phyloP scores from a whole-genome alignment of 164 flowering plant genomes.

The Amborella trichopoda region DNA sequence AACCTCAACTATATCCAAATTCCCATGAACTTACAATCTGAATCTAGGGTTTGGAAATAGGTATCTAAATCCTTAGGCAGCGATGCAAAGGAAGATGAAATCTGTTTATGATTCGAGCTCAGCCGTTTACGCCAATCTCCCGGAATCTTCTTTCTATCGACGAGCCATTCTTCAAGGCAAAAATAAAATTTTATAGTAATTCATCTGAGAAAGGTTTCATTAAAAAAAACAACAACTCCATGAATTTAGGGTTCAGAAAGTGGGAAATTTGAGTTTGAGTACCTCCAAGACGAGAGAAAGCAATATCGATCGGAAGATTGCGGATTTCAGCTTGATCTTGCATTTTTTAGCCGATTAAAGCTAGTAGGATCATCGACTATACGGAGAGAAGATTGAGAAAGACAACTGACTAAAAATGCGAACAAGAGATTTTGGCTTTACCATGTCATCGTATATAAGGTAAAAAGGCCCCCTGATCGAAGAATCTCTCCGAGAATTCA shows the following conservation, averaged over 20 bases:
- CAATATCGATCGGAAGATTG: constrained; percentile 82
- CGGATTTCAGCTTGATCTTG: constrained; percentile 45
- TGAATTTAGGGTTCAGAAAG: background rate
- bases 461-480: too few relatives aligned
- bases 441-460: too few relatives aligned
- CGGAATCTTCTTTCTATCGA: constrained; percentile 88
- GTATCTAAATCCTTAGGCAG: constrained; percentile 75
- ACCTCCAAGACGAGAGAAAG: constrained; percentile 93
- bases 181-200: too few relatives aligned
- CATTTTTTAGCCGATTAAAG: too few relatives aligned
- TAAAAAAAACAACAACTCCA: background rate
- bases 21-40: constrained; percentile 45
- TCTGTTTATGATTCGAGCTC: constrained; percentile 41
- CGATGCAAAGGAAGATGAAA: constrained; percentile 51
- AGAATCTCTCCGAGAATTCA: too few relatives aligned
- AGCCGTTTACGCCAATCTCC: constrained; percentile 72
- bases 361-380: too few relatives aligned
- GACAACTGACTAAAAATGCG: too few relatives aligned
- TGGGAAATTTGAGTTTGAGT: background rate
- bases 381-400: too few relatives aligned
- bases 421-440: too few relatives aligned
- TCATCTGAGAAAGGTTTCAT: background rate
- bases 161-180: constrained; percentile 74
- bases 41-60: constrained; percentile 67
- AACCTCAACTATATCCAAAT: too few relatives aligned